Percentiles rank a stretch among this genome's conserved stretches.
These are phyloP conservation scores for Lepiota brunneoincarnata DNA, from an alignment of 768 basidiomycete species.

Conservation along the genomic window DNA sequence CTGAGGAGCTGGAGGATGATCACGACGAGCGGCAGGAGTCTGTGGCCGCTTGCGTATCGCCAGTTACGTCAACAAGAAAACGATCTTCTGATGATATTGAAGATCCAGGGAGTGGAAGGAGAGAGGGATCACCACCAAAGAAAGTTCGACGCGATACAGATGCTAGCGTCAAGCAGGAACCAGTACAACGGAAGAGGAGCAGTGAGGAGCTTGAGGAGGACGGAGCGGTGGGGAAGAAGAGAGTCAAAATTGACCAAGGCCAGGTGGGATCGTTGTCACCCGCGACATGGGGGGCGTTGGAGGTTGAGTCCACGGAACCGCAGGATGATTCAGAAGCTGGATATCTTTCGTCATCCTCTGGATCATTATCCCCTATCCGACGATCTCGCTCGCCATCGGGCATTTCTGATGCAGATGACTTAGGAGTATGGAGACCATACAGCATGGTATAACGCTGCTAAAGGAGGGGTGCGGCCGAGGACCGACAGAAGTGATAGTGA, in stretches of 20 bases:
- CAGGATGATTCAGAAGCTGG: not conserved
- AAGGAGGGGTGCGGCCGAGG: not conserved
- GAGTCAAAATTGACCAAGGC: not conserved
- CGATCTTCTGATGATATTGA: constrained; percentile 25
- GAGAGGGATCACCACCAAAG: constrained; percentile 5
- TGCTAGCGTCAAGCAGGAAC: not conserved
- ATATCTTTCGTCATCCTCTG: not conserved
- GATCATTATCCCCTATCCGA: not conserved
- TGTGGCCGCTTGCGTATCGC: constrained; percentile 3
- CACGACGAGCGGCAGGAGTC: constrained; percentile 12
- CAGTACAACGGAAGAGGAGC: constrained; percentile 6
- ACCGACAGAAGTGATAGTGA: not conserved
- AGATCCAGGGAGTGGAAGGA: not conserved
- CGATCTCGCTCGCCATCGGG: not conserved
- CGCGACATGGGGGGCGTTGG: not conserved
- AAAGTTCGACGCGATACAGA: not conserved
- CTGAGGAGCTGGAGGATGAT: constrained; percentile 17
- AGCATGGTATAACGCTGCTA: not conserved
- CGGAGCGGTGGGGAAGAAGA: not conserved
- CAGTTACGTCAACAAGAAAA: constrained; percentile 15
- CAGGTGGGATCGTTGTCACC: constrained; percentile 4
- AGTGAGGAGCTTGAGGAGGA: constrained; percentile 10
- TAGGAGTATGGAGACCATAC: not conserved
- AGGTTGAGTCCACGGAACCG: not conserved
- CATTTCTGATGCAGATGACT: not conserved